These are phyloP conservation scores for Coniferiporia weirii DNA, from an alignment of 1,284 basidiomycete genomes.

Conservation along the genomic window DNA sequence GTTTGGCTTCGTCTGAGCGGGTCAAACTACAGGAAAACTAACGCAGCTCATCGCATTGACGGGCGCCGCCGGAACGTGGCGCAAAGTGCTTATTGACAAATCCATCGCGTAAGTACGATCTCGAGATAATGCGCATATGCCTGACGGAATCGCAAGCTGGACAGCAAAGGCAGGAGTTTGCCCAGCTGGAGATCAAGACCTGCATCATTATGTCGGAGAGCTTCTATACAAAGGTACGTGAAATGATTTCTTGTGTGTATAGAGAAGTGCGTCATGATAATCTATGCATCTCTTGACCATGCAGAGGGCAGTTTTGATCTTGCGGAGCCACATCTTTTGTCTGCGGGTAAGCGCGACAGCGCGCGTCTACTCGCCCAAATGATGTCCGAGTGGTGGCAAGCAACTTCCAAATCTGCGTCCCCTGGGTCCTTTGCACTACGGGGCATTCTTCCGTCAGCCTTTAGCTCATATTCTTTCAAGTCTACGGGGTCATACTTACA, in stretches of 20 bases:
- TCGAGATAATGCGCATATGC: neutral
- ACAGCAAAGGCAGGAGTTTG: slow-evolving; percentile 68
- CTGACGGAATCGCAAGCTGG: slow-evolving; percentile 52
- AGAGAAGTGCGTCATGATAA: too few relatives aligned
- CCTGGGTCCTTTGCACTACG: slow-evolving; percentile 75
- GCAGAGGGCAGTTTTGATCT: slow-evolving; percentile 68
- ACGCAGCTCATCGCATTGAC: slow-evolving; percentile 80
- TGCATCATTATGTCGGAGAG: slow-evolving; percentile 87
- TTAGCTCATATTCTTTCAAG: slow-evolving; percentile 16
- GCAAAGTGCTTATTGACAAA: slow-evolving; percentile 76
- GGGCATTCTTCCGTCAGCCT: slow-evolving; percentile 73
- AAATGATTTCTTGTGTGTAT: neutral
- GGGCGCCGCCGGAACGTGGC: slow-evolving; percentile 70
- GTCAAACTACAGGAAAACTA: slow-evolving; percentile 50
- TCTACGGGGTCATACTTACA: neutral
- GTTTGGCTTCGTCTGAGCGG: neutral
- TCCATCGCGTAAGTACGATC: slow-evolving; percentile 60
- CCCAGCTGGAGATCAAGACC: slow-evolving; percentile 78
- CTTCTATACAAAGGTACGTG: slow-evolving; percentile 77
- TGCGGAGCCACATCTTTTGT: slow-evolving; percentile 78
- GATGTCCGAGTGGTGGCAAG: slow-evolving; percentile 71
- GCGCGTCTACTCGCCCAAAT: slow-evolving; percentile 81
- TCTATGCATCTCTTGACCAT: neutral
- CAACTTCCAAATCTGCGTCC: slow-evolving; percentile 32
- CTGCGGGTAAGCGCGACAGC: slow-evolving; percentile 82